phyloP scores from a whole-genome alignment of 2,329 filamentous ascomycete genomes.

The Alternaria tenuissima region DNA sequence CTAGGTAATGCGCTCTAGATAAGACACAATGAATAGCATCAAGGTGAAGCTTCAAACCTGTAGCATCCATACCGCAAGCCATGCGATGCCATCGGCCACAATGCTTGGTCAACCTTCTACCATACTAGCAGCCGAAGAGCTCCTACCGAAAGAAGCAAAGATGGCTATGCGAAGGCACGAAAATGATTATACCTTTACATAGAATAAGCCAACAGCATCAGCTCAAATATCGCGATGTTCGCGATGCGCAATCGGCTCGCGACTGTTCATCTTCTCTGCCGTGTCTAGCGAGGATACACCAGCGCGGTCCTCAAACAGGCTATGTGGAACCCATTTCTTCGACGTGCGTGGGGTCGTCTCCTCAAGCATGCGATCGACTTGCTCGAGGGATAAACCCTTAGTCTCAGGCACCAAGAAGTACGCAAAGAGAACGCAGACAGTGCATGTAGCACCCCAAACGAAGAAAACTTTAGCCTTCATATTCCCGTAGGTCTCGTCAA shows the following conservation, averaged over 20 bases:
- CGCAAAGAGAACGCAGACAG: constrained; percentile 68
- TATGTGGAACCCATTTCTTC: constrained; percentile 73
- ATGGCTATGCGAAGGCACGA: neutral
- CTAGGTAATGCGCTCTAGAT: neutral
- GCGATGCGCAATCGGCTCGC: neutral
- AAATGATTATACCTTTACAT: neutral
- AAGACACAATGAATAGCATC: neutral
- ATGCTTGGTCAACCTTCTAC: neutral
- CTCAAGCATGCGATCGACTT: constrained; percentile 86
- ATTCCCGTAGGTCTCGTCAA: constrained; percentile 68
- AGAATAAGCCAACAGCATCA: neutral
- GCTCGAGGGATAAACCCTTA: constrained; percentile 77
- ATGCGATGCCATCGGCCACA: neutral
- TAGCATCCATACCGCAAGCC: neutral
- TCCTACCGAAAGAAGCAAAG: neutral
- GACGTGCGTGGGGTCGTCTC: constrained; percentile 79
- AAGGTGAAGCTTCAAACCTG: neutral
- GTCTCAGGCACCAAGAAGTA: constrained; percentile 81
- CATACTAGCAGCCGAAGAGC: neutral
- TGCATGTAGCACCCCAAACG: constrained; percentile 62
- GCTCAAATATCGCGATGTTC: neutral
- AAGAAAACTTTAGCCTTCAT: constrained; percentile 66
- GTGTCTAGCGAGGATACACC: constrained; percentile 6
- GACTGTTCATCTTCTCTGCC: neutral
- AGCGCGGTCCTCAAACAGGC: constrained; percentile 3